Conservation (phyloP, 2,329 filamentous ascomycete species). For the Verticillium tricorpus region DNA sequence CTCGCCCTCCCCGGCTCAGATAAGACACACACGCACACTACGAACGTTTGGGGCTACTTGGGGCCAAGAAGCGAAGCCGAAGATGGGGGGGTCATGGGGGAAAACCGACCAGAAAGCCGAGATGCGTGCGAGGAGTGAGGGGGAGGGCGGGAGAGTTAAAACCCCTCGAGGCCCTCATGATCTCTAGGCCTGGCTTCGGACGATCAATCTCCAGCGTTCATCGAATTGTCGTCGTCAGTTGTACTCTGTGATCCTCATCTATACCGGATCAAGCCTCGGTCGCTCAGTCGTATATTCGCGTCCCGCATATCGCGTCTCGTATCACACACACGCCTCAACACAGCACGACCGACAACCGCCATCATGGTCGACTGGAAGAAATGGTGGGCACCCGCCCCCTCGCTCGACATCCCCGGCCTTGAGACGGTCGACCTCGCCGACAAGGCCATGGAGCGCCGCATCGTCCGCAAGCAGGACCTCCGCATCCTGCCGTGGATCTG, state of each 20-base stretch:
- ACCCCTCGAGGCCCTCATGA: neutral
- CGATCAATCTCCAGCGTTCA: neutral
- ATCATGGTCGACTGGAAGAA: slow-evolving; percentile 14
- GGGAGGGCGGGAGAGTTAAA: neutral
- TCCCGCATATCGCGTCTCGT: neutral
- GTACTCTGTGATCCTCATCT: neutral
- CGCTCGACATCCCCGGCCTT: slow-evolving; percentile 25
- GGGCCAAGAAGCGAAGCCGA: neutral
- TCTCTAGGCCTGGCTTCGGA: neutral
- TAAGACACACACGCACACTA: neutral
- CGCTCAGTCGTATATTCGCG: neutral
- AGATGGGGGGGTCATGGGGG: neutral
- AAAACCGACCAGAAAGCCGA: neutral
- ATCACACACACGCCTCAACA: neutral
- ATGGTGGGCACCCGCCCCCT: slow-evolving; percentile 16
- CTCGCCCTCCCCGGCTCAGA: neutral
- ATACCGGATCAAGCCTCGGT: neutral
- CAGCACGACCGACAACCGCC: neutral
- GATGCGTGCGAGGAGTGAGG: neutral
- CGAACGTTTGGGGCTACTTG: neutral
- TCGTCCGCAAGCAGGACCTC: slow-evolving; percentile 26
- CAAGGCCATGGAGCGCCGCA: slow-evolving; percentile 27
- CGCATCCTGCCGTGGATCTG: slow-evolving; percentile 28
- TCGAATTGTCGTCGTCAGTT: neutral
- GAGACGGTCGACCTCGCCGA: slow-evolving; percentile 28